Evolutionary conservation across 768 basidiomycete species (phyloP).

Genomic region (Termitomyces sp.): DNA sequence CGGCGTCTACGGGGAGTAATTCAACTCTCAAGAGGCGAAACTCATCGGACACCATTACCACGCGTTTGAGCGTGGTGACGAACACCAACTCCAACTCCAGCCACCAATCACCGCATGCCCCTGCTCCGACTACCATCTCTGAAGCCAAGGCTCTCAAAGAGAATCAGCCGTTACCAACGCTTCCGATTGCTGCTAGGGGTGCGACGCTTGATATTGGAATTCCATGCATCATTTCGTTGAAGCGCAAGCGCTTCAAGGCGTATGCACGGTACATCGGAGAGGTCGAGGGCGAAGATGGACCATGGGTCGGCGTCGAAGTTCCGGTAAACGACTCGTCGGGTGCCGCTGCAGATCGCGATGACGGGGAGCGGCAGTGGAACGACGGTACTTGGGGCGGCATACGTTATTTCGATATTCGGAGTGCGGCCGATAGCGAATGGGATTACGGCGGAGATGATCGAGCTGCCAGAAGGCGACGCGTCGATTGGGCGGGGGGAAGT

Average conservation of each 20-base stretch:
- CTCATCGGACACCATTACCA: constrained; percentile 43
- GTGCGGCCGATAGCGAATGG: constrained; percentile 45
- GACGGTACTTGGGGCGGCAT: constrained; percentile 81
- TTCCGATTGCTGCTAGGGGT: constrained; percentile 37
- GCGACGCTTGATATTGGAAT: constrained; percentile 82
- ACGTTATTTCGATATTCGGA: constrained; percentile 76
- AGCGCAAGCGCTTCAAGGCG: constrained; percentile 79
- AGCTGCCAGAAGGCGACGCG: constrained; percentile 37
- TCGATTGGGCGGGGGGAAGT: constrained; percentile 27
- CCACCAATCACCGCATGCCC: neutral
- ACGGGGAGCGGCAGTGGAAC: constrained; percentile 73
- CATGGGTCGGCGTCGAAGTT: constrained; percentile 91
- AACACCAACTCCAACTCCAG: neutral
- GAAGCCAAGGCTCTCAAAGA: constrained; percentile 15
- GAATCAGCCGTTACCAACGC: constrained; percentile 14
- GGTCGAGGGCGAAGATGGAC: constrained; percentile 72
- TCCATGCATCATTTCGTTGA: constrained; percentile 83
- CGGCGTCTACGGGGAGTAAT: constrained; percentile 34
- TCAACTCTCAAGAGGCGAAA: constrained; percentile 34
- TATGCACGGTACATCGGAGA: constrained; percentile 87
- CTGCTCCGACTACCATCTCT: constrained; percentile 1
- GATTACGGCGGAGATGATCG: constrained; percentile 53
- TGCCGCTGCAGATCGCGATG: constrained; percentile 15
- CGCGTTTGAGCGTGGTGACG: constrained; percentile 15
- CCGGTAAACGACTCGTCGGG: constrained; percentile 43